A percentile compares a stretch with the other conserved stretches of the same genome.
phyloP scores from a whole-genome alignment of 768 basidiomycete species.

The Galerina marginata region DNA sequence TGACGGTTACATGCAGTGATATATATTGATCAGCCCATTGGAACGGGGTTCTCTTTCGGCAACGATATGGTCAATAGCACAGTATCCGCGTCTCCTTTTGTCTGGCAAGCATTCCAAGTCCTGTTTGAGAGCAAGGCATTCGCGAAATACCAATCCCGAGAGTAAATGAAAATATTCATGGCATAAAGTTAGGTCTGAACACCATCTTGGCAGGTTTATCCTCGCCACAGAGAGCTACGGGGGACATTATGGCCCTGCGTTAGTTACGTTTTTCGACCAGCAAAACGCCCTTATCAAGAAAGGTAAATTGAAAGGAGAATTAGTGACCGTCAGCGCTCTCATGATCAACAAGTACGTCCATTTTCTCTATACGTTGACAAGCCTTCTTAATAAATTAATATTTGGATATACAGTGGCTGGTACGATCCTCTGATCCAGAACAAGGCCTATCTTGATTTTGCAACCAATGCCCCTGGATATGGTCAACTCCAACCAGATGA shows the following conservation, averaged over 20 bases:
- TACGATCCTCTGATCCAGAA: constrained; percentile 69
- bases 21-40: constrained; percentile 74
- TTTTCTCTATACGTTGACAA: neutral
- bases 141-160: constrained; percentile 53
- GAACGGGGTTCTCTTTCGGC: constrained; percentile 69
- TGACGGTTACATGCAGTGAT: constrained; percentile 48
- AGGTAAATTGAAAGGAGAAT: constrained; percentile 51
- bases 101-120: constrained; percentile 70
- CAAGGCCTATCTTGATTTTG: constrained; percentile 64
- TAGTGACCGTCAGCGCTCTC: constrained; percentile 59
- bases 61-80: constrained; percentile 61
- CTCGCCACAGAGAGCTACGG: constrained; percentile 73
- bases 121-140: constrained; percentile 63
- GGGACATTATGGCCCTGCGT: constrained; percentile 69
- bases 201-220: constrained; percentile 49
- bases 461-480: constrained; percentile 67
- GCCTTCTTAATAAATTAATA: neutral
- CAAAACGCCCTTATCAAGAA: constrained; percentile 59
- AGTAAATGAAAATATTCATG: constrained; percentile 40
- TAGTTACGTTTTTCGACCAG: constrained; percentile 67
- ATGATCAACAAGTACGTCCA: constrained; percentile 62
- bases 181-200: neutral
- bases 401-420: constrained; percentile 54
- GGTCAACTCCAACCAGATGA: constrained; percentile 59
- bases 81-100: constrained; percentile 53